Evolutionary conservation across 139 green algal genomes (phyloP).

Genomic region (Haematococcus sp.): DNA sequence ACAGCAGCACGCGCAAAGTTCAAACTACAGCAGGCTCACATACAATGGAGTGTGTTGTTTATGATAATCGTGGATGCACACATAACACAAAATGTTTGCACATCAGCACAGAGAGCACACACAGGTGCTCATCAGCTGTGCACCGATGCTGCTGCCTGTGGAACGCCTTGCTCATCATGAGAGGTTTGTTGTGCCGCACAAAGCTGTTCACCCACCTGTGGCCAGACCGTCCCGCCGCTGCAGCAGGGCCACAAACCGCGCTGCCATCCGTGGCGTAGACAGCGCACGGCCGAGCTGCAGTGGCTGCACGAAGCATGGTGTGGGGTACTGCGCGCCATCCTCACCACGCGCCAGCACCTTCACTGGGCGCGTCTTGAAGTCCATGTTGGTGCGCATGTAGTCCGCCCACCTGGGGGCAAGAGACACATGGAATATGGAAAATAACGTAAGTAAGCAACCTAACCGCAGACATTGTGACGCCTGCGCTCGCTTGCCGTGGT

Average conservation of each 20-base stretch:
- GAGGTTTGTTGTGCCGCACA: no score
- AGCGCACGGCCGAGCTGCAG: constrained; percentile 41
- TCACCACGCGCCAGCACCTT: constrained; percentile 45
- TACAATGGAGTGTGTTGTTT: no score
- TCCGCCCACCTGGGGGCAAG: constrained; percentile 35
- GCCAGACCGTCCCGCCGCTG: constrained; percentile 22
- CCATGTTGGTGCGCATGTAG: constrained; percentile 22
- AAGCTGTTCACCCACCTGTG: neutral
- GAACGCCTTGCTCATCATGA: no score
- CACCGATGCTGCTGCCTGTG: constrained; percentile 2
- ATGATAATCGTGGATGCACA: no score
- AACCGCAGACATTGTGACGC: no score
- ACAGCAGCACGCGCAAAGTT: no score
- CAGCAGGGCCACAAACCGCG: constrained; percentile 43
- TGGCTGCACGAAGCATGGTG: constrained; percentile 35
- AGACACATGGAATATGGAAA: neutral
- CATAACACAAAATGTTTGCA: no score
- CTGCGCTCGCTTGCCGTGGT: no score
- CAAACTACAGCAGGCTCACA: no score
- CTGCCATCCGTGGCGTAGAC: constrained; percentile 25
- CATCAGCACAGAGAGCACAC: no score
- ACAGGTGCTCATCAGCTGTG: no score
- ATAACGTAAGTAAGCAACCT: no score
- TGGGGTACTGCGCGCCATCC: constrained; percentile 40
- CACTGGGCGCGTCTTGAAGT: constrained; percentile 28